Percentiles rank a stretch among this genome's conserved stretches.
Evolutionary conservation across 2,329 filamentous ascomycete species (phyloP).

Genomic region (Cladosporium sp.): DNA sequence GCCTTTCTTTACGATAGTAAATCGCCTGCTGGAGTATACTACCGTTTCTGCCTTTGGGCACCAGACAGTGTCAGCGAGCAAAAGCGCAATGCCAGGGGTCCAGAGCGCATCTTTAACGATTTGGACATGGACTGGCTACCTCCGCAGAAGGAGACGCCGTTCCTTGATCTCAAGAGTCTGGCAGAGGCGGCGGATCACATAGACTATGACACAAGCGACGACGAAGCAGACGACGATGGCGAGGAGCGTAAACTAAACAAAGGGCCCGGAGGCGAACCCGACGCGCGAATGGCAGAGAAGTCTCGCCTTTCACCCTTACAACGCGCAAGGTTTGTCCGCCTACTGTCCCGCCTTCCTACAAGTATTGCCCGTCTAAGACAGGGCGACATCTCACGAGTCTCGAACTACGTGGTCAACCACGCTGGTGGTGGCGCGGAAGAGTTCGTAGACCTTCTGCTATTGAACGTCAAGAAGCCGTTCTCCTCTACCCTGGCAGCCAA

Average conservation of each 20-base stretch:
- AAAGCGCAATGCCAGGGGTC: constrained; percentile 34
- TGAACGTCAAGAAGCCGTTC: constrained; percentile 75
- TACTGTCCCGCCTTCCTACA: constrained; percentile 77
- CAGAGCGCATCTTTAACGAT: constrained; percentile 59
- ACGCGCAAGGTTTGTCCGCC: constrained; percentile 76
- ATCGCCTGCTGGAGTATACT: constrained; percentile 78
- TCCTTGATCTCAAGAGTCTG: constrained; percentile 55
- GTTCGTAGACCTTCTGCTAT: constrained; percentile 81
- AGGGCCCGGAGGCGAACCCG: constrained; percentile 37
- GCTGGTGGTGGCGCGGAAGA: constrained; percentile 82
- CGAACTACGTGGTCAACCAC: constrained; percentile 84
- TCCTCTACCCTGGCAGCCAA: constrained; percentile 65
- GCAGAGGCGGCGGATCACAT: constrained; percentile 78
- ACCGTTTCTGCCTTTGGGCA: constrained; percentile 83
- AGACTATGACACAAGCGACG: constrained; percentile 82
- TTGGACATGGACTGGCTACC: constrained; percentile 72
- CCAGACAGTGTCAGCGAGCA: constrained; percentile 39
- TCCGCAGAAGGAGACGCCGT: constrained; percentile 68
- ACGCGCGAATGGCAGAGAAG: constrained; percentile 34
- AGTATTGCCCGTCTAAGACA: constrained; percentile 70
- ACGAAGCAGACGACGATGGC: constrained; percentile 65
- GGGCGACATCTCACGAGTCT: constrained; percentile 80
- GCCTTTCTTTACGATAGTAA: constrained; percentile 89
- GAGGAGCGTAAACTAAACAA: constrained; percentile 40
- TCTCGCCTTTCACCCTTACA: constrained; percentile 74